These are phyloP conservation scores for Nicotiana tabacum DNA, from an alignment of 257 asterid genomes.

Conservation along the genomic window DNA sequence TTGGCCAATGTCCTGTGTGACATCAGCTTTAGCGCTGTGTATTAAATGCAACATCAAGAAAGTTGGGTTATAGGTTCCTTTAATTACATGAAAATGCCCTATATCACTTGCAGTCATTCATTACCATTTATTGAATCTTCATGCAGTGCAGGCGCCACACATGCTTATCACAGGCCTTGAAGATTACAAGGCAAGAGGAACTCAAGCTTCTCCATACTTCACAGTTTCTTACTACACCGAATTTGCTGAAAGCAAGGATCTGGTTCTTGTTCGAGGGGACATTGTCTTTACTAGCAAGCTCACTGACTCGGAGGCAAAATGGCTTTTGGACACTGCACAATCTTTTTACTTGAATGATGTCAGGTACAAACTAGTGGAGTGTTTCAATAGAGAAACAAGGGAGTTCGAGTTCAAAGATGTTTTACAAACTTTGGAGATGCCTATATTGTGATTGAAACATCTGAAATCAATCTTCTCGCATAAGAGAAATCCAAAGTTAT, in stretches of 20 bases:
- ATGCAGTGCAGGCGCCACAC: conserved; percentile 87
- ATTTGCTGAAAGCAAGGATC: conserved; percentile 76
- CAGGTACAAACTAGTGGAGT: conserved; percentile 81
- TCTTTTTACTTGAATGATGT: conserved; percentile 83
- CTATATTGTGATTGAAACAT: conserved; percentile 36
- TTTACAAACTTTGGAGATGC: conserved; percentile 76
- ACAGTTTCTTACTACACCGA: conserved; percentile 72
- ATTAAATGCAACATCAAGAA: background rate
- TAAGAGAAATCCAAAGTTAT: background rate
- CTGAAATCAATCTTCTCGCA: background rate
- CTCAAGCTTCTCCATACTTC: conserved; percentile 90
- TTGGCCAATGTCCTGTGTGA: background rate
- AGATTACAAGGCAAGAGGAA: conserved; percentile 93
- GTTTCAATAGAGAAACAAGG: conserved; percentile 71
- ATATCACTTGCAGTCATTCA: background rate
- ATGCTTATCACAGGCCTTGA: conserved; percentile 94
- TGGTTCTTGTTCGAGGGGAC: conserved; percentile 88
- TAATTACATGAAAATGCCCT: background rate
- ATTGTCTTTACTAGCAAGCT: conserved; percentile 89
- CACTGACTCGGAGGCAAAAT: conserved; percentile 70
- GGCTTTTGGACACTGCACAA: conserved; percentile 83
- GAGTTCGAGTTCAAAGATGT: conserved; percentile 93
- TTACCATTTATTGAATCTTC: background rate
- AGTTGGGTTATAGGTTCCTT: background rate
- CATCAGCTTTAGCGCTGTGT: background rate